Percentiles rank a stretch among this genome's conserved stretches.
Conservation (phyloP, 345 rosid genomes). For the Eucalyptus urophylla region DNA sequence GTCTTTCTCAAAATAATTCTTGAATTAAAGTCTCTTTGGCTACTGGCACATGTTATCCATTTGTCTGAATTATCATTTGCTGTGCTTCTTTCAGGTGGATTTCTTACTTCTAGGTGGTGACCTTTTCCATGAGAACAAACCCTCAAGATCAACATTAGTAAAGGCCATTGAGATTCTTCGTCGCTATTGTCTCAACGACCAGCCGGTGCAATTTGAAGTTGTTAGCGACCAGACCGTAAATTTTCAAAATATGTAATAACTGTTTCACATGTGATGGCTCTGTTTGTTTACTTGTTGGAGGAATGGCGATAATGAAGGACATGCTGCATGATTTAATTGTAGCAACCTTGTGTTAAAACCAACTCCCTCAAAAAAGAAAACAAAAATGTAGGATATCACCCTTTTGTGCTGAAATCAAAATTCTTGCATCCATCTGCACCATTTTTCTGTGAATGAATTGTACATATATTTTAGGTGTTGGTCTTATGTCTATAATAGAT, state of each 20-base stretch:
- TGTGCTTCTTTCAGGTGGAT: conserved; percentile 55
- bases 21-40: neutral
- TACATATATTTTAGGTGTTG: neutral
- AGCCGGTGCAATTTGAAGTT: conserved; percentile 91
- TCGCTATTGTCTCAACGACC: conserved; percentile 80
- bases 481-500: neutral
- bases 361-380: neutral
- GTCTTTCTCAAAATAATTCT: neutral
- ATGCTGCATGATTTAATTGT: neutral
- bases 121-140: conserved; percentile 98
- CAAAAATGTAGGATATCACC: neutral
- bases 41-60: neutral
- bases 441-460: neutral
- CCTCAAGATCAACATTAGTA: conserved; percentile 87
- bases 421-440: neutral
- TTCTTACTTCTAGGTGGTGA: conserved; percentile 93
- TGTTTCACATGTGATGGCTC: neutral
- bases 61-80: neutral
- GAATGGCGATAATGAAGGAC: neutral
- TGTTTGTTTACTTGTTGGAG: neutral
- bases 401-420: neutral
- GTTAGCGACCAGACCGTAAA: conserved; percentile 96
- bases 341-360: neutral
- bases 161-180: conserved; percentile 98
- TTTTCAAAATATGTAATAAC: conserved; percentile 62